These are phyloP conservation scores for Triangularia setosa DNA, from an alignment of 2,329 filamentous ascomycete species.

Conservation along the genomic window DNA sequence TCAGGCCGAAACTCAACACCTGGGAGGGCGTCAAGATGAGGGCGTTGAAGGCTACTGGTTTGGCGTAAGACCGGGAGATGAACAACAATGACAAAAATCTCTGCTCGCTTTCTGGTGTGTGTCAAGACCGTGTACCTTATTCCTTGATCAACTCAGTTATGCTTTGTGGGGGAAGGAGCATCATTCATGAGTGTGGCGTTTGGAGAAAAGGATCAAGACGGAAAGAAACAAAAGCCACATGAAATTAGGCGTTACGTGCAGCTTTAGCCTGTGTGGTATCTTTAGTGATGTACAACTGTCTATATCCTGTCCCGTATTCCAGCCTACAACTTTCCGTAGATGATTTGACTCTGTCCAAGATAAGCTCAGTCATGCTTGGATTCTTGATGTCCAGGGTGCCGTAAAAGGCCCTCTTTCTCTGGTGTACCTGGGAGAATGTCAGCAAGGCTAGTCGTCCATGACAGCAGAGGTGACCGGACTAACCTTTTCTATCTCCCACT, in stretches of 20 bases:
- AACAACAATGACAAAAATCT: not conserved
- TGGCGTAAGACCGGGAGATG: slow-evolving; percentile 37
- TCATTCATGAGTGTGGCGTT: not conserved
- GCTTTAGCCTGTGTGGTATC: slow-evolving; percentile 16
- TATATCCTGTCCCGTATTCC: slow-evolving; percentile 4
- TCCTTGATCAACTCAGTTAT: too few species aligned
- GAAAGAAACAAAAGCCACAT: not conserved
- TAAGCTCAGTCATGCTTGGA: slow-evolving; percentile 23
- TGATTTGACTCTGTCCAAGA: not conserved
- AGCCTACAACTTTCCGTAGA: not conserved
- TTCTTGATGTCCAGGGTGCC: slow-evolving; percentile 18
- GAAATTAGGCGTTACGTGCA: not conserved
- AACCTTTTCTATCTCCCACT: slow-evolving; percentile 31
- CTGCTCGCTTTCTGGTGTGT: not conserved
- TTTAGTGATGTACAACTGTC: slow-evolving; percentile 2
- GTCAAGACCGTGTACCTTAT: not conserved
- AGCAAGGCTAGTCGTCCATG: slow-evolving; percentile 1
- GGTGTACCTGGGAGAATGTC: slow-evolving; percentile 3
- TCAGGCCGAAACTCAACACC: slow-evolving; percentile 64
- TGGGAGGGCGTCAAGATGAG: slow-evolving; percentile 68
- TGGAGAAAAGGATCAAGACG: not conserved
- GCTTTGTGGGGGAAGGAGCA: not conserved
- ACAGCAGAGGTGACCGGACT: slow-evolving; percentile 12
- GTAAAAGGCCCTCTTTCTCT: slow-evolving; percentile 24
- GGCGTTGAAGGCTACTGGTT: slow-evolving; percentile 45